Base-by-base conservation (phyloP, 2,329 filamentous ascomycete genomes). In the Simplicillium aogashimaense region DNA sequence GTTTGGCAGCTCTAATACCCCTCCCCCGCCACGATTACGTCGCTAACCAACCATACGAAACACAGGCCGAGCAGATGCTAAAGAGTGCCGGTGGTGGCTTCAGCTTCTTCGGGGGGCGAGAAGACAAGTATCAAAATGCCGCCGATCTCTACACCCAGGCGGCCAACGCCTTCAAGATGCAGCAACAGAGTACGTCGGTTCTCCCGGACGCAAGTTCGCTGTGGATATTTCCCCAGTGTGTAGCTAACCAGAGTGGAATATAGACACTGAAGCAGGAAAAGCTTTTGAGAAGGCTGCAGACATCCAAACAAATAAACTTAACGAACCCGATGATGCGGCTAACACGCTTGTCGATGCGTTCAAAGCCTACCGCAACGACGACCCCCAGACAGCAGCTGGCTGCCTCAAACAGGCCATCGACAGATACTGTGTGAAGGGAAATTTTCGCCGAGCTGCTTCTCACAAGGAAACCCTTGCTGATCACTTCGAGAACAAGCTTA, bases 391-490 rank as follows among this genome's bases (percentile, higher is more conserved):
- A 53, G 90, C 89, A 13, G 86, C 83, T 34, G 72, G 86, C 45
- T 88, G 86, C 55, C 69, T 95, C 41, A 78, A 87, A 48, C 67
- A 80, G 48, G 84, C 88, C 32, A 87, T 97, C 57, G 71, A 79
- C 43, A 85, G 92, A 59, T 97, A 94, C 64, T 90, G 86, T 51
- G 66, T 77, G 50, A 89, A 88, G 64, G 89, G 89, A 46, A 95
- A 95, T 63, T 89, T 95, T 65, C 76, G 89, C 50, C 77, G 90
- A 42, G 90, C 92, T 12, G 92, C 92, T 10, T 84, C 85, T 17
- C 83, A 95, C 60, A 86, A 95, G 69, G 86, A 97, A 64, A 83
- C 84, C 47, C 68, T 95, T 44, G 92, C 81, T 14, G 88, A 95
- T 57, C 66, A 95, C 18, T 90, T 83, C 53, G 89, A 97, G 68